Percentiles rank a stretch among this genome's conserved stretches.
Conservation (phyloP, 2,329 filamentous ascomycete species). For the Aspergillus spinulosporus region DNA sequence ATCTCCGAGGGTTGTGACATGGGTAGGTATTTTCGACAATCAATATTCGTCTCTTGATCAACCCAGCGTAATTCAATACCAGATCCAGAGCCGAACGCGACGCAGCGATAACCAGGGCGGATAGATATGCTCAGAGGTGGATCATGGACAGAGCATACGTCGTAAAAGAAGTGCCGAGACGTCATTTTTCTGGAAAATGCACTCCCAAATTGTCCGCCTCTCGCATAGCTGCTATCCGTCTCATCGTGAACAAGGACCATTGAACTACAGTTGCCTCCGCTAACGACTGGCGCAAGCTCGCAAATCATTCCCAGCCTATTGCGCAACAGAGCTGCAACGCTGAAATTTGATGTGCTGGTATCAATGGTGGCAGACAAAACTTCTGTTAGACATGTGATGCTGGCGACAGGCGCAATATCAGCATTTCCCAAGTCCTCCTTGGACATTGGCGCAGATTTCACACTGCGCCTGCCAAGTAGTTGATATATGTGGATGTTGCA, state of each 20-base stretch:
- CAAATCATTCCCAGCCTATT: constrained; percentile 63
- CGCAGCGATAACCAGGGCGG: constrained; percentile 63
- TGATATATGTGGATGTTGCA: constrained; percentile 59
- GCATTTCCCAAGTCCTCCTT: constrained; percentile 31
- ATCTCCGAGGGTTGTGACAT: constrained; percentile 45
- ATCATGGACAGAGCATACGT: constrained; percentile 62
- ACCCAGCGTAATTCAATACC: constrained; percentile 66
- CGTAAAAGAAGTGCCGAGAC: constrained; percentile 48
- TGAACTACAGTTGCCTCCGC: background rate
- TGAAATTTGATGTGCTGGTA: constrained; percentile 55
- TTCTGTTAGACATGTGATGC: constrained; percentile 57
- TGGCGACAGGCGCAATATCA: constrained; percentile 50
- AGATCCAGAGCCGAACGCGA: constrained; percentile 64
- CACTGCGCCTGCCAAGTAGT: constrained; percentile 32
- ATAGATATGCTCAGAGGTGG: constrained; percentile 66
- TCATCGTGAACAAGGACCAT: background rate
- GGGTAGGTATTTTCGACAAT: constrained; percentile 41
- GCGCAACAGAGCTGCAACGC: constrained; percentile 60
- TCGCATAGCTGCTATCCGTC: background rate
- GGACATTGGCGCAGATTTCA: constrained; percentile 19
- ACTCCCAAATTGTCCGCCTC: constrained; percentile 17
- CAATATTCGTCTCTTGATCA: constrained; percentile 47
- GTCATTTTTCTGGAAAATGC: constrained; percentile 32
- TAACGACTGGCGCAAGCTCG: constrained; percentile 43
- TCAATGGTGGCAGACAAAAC: constrained; percentile 65